A percentile compares a stretch with the other conserved stretches of the same genome.
Conservation (phyloP, 2,329 filamentous ascomycete genomes). For the Stagonosporopsis rhizophila region DNA sequence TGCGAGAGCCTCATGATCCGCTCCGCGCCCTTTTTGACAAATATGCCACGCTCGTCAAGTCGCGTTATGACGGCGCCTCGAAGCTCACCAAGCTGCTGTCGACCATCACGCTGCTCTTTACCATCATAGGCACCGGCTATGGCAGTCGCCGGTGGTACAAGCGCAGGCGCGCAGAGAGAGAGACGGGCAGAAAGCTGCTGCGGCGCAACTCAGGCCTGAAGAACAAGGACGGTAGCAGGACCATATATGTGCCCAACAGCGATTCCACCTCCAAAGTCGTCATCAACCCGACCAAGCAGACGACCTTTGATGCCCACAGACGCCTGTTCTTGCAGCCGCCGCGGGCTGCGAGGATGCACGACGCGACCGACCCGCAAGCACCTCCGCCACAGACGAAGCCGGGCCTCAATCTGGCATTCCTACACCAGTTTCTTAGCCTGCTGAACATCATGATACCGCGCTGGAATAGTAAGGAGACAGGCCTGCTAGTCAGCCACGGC, state of each 20-base stretch:
- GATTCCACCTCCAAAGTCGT: slow-evolving; percentile 87
- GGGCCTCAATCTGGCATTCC: slow-evolving; percentile 90
- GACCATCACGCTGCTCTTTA: slow-evolving; percentile 75
- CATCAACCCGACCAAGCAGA: slow-evolving; percentile 86
- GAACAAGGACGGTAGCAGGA: slow-evolving; percentile 93
- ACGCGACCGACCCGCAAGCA: slow-evolving; percentile 69
- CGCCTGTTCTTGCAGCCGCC: slow-evolving; percentile 92
- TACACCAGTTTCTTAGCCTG: slow-evolving; percentile 95
- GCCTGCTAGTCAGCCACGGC: slow-evolving; percentile 85
- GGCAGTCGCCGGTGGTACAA: slow-evolving; percentile 81
- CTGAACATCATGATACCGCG: slow-evolving; percentile 97
- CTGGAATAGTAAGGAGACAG: slow-evolving; percentile 95
- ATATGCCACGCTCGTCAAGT: slow-evolving; percentile 58
- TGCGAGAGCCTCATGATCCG: slow-evolving; percentile 59
- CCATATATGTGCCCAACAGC: slow-evolving; percentile 94
- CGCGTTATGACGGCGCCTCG: slow-evolving; percentile 68
- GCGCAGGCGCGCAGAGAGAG: slow-evolving; percentile 75
- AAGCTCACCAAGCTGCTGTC: slow-evolving; percentile 76
- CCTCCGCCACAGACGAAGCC: slow-evolving; percentile 92
- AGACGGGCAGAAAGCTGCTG: slow-evolving; percentile 81
- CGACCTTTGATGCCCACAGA: slow-evolving; percentile 95
- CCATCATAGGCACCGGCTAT: slow-evolving; percentile 80
- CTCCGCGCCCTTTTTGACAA: slow-evolving; percentile 55
- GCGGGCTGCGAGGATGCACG: slow-evolving; percentile 76
- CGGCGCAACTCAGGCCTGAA: slow-evolving; percentile 90